Evolutionary conservation across 2,329 filamentous ascomycete species (phyloP).

Genomic region (Allantophomopsis cytisporea): DNA sequence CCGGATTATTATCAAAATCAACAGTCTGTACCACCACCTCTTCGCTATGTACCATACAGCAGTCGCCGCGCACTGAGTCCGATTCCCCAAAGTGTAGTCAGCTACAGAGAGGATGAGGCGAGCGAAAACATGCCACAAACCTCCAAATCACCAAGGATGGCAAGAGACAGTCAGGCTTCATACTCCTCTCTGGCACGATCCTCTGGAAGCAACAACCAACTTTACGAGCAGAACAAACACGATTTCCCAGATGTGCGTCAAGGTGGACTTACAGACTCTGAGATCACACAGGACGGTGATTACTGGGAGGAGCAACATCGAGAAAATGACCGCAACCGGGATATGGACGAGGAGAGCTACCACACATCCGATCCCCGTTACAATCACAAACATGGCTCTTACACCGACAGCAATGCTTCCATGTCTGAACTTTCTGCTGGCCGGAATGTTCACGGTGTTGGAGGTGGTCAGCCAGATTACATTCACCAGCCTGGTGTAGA

Average conservation of each 20-base stretch:
- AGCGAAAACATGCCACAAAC: slow-evolving; percentile 17
- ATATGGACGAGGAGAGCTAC: slow-evolving; percentile 46
- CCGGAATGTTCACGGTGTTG: slow-evolving; percentile 17
- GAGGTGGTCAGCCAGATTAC: slow-evolving; percentile 59
- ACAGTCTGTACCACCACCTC: slow-evolving; percentile 49
- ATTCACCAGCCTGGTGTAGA: slow-evolving; percentile 68
- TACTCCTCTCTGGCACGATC: slow-evolving; percentile 43
- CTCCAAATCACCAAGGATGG: background rate
- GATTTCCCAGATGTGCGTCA: slow-evolving; percentile 18
- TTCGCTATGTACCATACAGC: slow-evolving; percentile 56
- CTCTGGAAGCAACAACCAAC: slow-evolving; percentile 10
- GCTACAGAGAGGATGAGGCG: slow-evolving; percentile 60
- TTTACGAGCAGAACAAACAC: slow-evolving; percentile 12
- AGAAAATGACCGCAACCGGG: slow-evolving; percentile 23
- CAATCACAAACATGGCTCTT: slow-evolving; percentile 38
- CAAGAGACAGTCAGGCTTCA: slow-evolving; percentile 28
- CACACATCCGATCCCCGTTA: slow-evolving; percentile 38
- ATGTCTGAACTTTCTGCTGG: slow-evolving; percentile 37
- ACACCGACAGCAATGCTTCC: slow-evolving; percentile 42
- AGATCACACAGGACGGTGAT: slow-evolving; percentile 26
- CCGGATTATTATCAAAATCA: slow-evolving; percentile 21
- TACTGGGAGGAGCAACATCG: slow-evolving; percentile 20
- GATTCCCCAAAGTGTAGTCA: slow-evolving; percentile 74
- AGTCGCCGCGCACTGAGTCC: slow-evolving; percentile 68
- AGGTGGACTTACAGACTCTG: slow-evolving; percentile 22